Percentiles rank a stretch among this genome's conserved stretches.
These are phyloP conservation scores for Umbilicus rupestris DNA, from an alignment of 164 flowering plant genomes.

Conservation along the genomic window DNA sequence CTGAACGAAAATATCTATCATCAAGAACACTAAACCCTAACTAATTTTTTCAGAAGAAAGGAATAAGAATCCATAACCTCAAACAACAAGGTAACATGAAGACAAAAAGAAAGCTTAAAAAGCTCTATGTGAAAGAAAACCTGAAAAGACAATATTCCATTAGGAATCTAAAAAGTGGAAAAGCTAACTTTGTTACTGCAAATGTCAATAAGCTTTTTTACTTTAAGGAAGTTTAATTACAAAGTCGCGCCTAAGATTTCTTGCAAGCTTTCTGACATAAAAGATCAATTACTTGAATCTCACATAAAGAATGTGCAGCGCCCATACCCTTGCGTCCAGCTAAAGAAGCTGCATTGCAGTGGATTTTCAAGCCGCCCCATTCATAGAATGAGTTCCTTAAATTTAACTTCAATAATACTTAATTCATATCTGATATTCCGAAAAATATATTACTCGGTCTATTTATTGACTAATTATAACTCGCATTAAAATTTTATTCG, in stretches of 20 bases:
- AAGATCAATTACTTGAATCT: neutral
- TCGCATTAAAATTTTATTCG: too few relatives aligned
- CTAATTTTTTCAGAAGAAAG: neutral
- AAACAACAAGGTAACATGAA: constrained; percentile 1
- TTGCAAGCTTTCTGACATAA: neutral
- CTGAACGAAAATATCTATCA: neutral
- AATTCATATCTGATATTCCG: too few relatives aligned
- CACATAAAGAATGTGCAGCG: neutral
- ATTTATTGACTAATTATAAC: too few relatives aligned
- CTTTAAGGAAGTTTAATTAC: neutral
- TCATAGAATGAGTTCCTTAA: too few relatives aligned
- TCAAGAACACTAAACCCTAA: neutral
- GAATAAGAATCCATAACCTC: neutral
- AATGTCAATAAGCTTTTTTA: neutral
- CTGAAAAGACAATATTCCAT: neutral
- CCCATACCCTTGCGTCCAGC: neutral
- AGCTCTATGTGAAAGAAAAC: neutral
- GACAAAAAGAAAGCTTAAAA: neutral
- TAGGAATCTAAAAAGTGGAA: neutral
- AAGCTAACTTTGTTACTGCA: neutral
- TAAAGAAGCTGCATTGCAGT: neutral
- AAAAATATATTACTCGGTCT: too few relatives aligned
- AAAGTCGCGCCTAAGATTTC: neutral
- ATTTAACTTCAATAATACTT: too few relatives aligned
- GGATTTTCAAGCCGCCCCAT: constrained; percentile 3